Evolutionary conservation across 2,329 filamentous ascomycete species (phyloP), one percentile per base, ranked within the genome.

Genomic region (Curvularia verruculosa): DNA sequence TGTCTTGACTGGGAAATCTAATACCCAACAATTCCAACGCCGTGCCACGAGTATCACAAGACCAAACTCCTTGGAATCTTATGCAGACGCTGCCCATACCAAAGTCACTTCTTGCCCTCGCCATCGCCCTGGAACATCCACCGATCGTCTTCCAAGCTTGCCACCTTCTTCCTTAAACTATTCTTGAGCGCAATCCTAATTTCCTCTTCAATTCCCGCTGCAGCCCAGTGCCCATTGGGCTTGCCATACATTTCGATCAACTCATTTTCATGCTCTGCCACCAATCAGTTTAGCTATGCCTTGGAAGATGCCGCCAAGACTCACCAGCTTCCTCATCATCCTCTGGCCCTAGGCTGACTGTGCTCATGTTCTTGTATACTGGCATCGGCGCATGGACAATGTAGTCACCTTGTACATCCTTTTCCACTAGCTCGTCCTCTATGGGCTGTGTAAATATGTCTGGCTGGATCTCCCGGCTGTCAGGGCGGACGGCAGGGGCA

Each of bases 101-200:
- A 13, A n/a, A 13, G 36, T 47, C 10, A 31, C 31, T 62, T 63
- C 47, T 64, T 66, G 26, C 56, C 52, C 31, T 64, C 60, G 1
- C 18, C 29, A 66, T 91, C 89, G 1, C 85, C 81, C 74, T 93
- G 91, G 77, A 90, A 96, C 88, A 96, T 96, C 92, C 92, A 96
- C 68, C 88, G 90, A 70, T 96, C 92, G 49, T 95, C 90, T 21
- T 90, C 84, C 48, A 96, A 78, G 13, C 88, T 86, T 15, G 85
- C 84, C 2, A 92, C 89, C 72, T 92, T 91, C 56, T 85, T 85
- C 64, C 86, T 82, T 52, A 96, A 79, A 73, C 88, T 92, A 31
- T 86, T 84, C 61, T 86, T 85, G 51, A 84, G 69, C 52, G 76
- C 79, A 13, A 72, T 75, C 56, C 81, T 80, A 48, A 83, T 78